Evolutionary conservation across 164 flowering plant genomes (phyloP), one percentile per base, ranked within the genome.

Genomic region (Echeveria elegans): DNA sequence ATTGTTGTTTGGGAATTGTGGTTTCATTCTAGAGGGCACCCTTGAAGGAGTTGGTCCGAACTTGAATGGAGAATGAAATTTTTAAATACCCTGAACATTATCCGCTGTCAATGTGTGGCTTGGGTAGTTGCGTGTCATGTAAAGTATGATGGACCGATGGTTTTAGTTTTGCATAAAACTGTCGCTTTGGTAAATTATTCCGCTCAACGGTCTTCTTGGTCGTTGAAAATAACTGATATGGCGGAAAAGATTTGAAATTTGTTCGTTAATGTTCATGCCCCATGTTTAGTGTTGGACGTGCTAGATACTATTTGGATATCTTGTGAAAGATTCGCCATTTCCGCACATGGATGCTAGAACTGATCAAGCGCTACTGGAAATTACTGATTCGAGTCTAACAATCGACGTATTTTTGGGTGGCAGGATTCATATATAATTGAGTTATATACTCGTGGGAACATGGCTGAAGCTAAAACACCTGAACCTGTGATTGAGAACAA

Each of bases 401-500:
- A n/a, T 50, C 21, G 56, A 50, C 9, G 3, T 50, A n/a, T 21
- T 23, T 10, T 56, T 53, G 23, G 29, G 61, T 56, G 0, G 14
- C 61, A 56, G 61, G 31, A 56, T 28, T 28, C 32, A 18, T 10
- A 28, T 19, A 19, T 14, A 32, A 2, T 26, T 14, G 19, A 24
- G 61, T 56, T 29, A 8, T 5, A 21, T 21, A 21, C 28, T 23
- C 21, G 12, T 52, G 58, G 21, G 61, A 56, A 26, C 61, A 56
- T 56, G 61, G 61, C 32, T 28, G 61, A 28, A 28, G 32, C 11
- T 4, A 56, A 56, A 2, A 7, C 5, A 8, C 16, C 28, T 26
- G 61, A 56, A 56, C 61, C 61, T 29, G 6, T 56, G 61, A 56
- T 18, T 12, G 61, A 29, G 61, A 56, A 10, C 16, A 56, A 56